Conservation (phyloP, 805 yeast genomes). For the Barnettozyma californica region DNA sequence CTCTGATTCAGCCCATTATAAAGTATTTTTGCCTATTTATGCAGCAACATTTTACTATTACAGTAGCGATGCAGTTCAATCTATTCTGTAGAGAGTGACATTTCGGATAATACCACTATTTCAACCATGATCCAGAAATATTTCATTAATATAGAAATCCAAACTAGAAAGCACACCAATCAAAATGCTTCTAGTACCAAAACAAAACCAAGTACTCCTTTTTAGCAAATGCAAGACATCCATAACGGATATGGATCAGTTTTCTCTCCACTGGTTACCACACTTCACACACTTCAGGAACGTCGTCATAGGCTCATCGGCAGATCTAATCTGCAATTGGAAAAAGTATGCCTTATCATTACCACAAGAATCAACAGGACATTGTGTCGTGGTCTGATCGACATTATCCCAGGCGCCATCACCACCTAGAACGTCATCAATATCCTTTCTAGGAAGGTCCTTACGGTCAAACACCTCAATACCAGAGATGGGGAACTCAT, state of each 20-base stretch:
- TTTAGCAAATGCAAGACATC: not conserved
- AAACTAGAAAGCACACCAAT: not conserved
- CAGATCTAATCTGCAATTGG: slow-evolving; percentile 94
- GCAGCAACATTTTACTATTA: too few relatives aligned
- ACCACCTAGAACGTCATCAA: slow-evolving; percentile 95
- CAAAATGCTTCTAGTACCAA: not conserved
- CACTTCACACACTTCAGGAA: slow-evolving; percentile 93
- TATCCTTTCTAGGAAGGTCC: slow-evolving; percentile 76
- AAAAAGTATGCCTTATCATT: slow-evolving; percentile 91
- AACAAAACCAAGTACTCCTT: not conserved
- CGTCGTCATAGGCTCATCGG: slow-evolving; percentile 99
- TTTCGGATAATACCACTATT: not conserved
- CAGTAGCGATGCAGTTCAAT: too few relatives aligned
- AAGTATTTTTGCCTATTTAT: too few relatives aligned
- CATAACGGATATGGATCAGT: slow-evolving; percentile 33
- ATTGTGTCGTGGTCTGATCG: slow-evolving; percentile 89
- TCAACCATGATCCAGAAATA: too few relatives aligned
- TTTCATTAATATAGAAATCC: not conserved
- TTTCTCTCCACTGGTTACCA: slow-evolving; percentile 95
- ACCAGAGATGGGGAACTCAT: slow-evolving; percentile 83
- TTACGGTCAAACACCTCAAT: slow-evolving; percentile 83
- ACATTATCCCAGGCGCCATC: slow-evolving; percentile 99
- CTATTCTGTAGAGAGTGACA: too few relatives aligned
- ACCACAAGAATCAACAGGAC: slow-evolving; percentile 85
- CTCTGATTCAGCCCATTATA: too few relatives aligned